Conservation (phyloP, 2,329 filamentous ascomycete species). For the Xylogone sp. region DNA sequence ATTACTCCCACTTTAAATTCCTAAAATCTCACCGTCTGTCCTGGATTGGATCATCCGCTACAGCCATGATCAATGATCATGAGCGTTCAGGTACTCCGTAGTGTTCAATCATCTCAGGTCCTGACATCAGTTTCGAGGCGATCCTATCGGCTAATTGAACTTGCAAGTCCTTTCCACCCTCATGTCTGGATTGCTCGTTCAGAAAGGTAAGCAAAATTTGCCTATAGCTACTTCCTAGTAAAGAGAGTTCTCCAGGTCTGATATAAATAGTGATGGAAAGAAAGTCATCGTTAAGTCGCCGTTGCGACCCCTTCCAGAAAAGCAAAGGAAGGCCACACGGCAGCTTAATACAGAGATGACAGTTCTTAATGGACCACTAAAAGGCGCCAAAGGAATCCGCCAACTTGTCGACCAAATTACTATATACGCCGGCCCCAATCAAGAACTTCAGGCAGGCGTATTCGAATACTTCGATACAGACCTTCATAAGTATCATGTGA, state of each 20-base stretch:
- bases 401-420: conserved; percentile 11
- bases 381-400: conserved; percentile 5
- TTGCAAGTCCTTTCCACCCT: conserved; percentile 9
- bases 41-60: too few relatives aligned
- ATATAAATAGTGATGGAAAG: conserved; percentile 3
- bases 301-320: conserved; percentile 2
- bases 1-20: too few relatives aligned
- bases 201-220: conserved; percentile 6
- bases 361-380: conserved; percentile 8
- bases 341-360: conserved; percentile 6
- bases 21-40: too few relatives aligned
- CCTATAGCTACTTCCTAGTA: too few relatives aligned
- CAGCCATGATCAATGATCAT: not conserved
- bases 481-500: conserved; percentile 7
- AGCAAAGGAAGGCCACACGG: conserved; percentile 6
- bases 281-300: conserved; percentile 8
- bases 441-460: conserved; percentile 2
- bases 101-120: not conserved
- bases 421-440: conserved; percentile 1
- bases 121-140: not conserved
- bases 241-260: too few relatives aligned
- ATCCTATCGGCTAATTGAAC: not conserved
- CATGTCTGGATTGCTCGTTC: conserved; percentile 10
- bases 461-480: conserved; percentile 8
- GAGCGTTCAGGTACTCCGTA: not conserved